Base-by-base conservation (phyloP, 108 stramenopile genomes). In the Cyclostephanos invisitatus region DNA sequence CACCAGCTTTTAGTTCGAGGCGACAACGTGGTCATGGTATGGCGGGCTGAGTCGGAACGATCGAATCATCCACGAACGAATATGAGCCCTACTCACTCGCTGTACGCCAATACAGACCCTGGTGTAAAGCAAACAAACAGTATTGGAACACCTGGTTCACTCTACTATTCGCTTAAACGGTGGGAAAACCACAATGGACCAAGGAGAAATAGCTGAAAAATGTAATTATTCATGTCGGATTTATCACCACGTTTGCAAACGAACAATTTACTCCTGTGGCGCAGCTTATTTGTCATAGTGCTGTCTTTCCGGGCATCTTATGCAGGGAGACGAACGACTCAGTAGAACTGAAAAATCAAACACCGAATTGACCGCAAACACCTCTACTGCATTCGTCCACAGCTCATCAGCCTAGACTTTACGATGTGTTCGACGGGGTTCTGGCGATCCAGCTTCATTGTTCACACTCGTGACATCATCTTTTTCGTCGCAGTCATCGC, bases 11-110 rank as follows among this genome's bases (percentile, higher is more conserved):
- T 94, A 51, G 83, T 94, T 9, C 70, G 93, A 37, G 93, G 93
- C 28, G 93, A 94, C 60, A 89, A 79, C 75, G 89, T 94, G 29
- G 91, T 94, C 28, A 80, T 87, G 78, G 78, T 91, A 4, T 94
- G 89, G 77, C 81, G 80, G 58, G 93, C 88, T 5, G 79, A 81
- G 18, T 46, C 64, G 17, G 88, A 89, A 73, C 58, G 74, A 37
- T 85, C 86, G 1, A 59, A 53, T 11, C 73, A 69, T 60, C 81
- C 79, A 18, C 51, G 42, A 20, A 83, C 84, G 32, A 72, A 72
- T 46, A 72, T 62, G 38, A 78, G 77, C 36, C 71, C 77, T 21
- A 6, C 24, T 29, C 14, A n/a, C 22, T 78, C 77, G 7, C 32
- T 55, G 32, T 66, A 78, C 62, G 29, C 46, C 65, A 38, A 35